Conservation (phyloP, 768 basidiomycete genomes). For the Boletus speciosus region DNA sequence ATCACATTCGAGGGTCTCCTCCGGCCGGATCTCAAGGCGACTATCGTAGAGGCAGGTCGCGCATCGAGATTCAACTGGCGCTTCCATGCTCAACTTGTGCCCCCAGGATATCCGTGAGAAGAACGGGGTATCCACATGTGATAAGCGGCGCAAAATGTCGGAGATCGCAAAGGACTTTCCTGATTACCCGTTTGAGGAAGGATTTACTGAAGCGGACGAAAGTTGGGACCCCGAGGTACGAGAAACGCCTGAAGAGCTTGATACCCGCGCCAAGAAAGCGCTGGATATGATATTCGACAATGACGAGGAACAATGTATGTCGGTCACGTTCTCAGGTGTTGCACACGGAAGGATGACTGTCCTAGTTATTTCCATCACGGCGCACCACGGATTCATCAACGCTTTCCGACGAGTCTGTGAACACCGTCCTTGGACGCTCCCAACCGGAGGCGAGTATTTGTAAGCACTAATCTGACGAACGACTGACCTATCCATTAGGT, state of each 20-base stretch:
- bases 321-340: background rate
- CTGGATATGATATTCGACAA: conserved; percentile 54
- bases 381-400: conserved; percentile 61
- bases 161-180: conserved; percentile 50
- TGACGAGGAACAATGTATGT: conserved; percentile 47
- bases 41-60: conserved; percentile 53
- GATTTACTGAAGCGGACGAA: conserved; percentile 60
- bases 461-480: background rate
- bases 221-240: conserved; percentile 55
- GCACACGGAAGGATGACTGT: background rate
- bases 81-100: background rate
- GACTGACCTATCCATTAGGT: conserved; percentile 16
- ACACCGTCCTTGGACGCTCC: conserved; percentile 43
- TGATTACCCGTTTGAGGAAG: conserved; percentile 50
- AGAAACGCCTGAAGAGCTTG: conserved; percentile 48
- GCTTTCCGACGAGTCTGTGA: conserved; percentile 49
- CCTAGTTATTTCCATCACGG: conserved; percentile 63
- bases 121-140: conserved; percentile 68
- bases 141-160: conserved; percentile 50
- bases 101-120: conserved; percentile 63
- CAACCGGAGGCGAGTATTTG: conserved; percentile 57
- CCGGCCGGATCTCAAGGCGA: conserved; percentile 28
- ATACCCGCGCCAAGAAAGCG: conserved; percentile 45
- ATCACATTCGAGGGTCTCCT: conserved; percentile 50
- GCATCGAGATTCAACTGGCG: background rate